phyloP scores from a whole-genome alignment of 208 protist genomes.

The Leishmania gerbilli region DNA sequence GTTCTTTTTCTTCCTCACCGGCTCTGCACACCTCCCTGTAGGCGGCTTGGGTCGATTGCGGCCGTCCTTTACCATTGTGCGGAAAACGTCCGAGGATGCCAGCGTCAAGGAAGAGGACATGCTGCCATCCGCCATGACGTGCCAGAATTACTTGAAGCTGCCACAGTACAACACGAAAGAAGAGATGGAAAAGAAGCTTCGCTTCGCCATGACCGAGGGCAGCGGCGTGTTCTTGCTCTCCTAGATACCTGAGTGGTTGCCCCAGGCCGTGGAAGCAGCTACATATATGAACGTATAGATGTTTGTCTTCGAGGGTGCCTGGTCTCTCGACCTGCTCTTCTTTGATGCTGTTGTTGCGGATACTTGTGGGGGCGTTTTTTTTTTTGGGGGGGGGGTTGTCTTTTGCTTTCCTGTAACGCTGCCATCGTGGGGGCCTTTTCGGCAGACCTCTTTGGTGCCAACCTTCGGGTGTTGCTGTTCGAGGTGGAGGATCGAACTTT shows the following conservation, averaged over 20 bases:
- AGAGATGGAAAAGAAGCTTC: slow-evolving; percentile 87
- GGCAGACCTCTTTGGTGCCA: background rate
- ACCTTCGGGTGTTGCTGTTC: background rate
- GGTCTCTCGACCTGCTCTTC: background rate
- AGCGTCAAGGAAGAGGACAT: slow-evolving; percentile 65
- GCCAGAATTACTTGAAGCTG: slow-evolving; percentile 94
- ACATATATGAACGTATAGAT: background rate
- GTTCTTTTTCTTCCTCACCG: slow-evolving; percentile 93
- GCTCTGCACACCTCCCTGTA: slow-evolving; percentile 77
- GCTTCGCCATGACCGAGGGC: slow-evolving; percentile 86
- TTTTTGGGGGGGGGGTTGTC: slow-evolving; percentile 5
- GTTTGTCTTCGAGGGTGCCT: background rate
- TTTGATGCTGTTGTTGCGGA: background rate
- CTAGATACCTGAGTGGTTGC: slow-evolving; percentile 28
- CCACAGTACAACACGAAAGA: slow-evolving; percentile 85
- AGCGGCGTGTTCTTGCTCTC: slow-evolving; percentile 84
- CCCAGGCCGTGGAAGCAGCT: background rate
- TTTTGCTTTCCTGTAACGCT: background rate
- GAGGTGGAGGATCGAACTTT: background rate
- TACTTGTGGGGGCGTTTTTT: background rate
- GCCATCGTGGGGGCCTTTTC: background rate
- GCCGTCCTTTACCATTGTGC: slow-evolving; percentile 90
- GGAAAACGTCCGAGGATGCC: slow-evolving; percentile 74
- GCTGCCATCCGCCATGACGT: slow-evolving; percentile 93
- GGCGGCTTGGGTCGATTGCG: slow-evolving; percentile 75